Conservation (phyloP, 2,329 filamentous ascomycete species). For the Dactylella cylindrospora region DNA sequence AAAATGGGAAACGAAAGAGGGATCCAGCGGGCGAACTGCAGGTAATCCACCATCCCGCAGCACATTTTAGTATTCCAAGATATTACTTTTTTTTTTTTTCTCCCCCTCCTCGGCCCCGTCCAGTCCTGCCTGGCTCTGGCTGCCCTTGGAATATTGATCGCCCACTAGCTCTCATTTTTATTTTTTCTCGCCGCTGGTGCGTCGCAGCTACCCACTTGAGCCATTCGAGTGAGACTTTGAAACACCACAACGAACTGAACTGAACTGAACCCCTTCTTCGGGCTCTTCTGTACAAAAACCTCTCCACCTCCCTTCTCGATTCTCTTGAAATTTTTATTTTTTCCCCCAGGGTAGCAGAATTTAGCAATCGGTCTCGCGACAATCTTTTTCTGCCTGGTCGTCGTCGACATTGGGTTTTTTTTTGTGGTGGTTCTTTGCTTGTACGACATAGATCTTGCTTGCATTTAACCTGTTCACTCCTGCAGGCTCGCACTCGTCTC, state of each 20-base stretch:
- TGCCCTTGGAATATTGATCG: conserved; percentile 19
- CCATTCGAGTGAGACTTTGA: conserved; percentile 31
- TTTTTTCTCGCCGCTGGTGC: conserved; percentile 11
- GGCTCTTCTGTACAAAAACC: conserved; percentile 42
- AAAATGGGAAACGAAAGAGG: no score
- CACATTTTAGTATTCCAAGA: no score
- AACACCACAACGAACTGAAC: no score
- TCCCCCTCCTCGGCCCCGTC: no score
- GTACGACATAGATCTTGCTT: background rate
- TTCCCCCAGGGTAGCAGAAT: conserved; percentile 11
- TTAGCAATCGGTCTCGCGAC: conserved; percentile 15
- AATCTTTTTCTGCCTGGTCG: conserved; percentile 4
- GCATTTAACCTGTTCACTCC: background rate
- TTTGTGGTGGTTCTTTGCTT: conserved; percentile 3
- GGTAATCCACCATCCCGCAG: no score
- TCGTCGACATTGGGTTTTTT: conserved; percentile 21
- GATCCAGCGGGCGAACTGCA: no score
- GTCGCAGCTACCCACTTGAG: conserved; percentile 40
- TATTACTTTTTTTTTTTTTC: no score
- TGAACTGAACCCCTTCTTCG: no score
- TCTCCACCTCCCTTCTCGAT: conserved; percentile 37
- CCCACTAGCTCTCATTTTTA: conserved; percentile 15
- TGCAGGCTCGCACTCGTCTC: background rate
- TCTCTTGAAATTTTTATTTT: conserved; percentile 15
- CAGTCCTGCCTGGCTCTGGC: no score